These are phyloP conservation scores for Chaetoceros muelleri DNA, from an alignment of 108 stramenopile species.

Conservation along the genomic window DNA sequence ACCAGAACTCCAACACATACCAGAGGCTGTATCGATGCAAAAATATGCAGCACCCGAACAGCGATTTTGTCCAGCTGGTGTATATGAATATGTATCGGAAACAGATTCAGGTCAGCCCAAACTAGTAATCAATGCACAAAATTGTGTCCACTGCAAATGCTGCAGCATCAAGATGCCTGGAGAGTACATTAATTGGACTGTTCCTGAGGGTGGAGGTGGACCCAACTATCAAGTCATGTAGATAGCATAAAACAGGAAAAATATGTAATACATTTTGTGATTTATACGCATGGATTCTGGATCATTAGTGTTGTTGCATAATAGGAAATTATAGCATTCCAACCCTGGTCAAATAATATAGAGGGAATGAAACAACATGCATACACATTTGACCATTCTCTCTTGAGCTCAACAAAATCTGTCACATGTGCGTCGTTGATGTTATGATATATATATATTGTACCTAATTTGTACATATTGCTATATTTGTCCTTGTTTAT, in stretches of 20 bases:
- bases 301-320: too few species aligned
- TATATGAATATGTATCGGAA: constrained; percentile 80
- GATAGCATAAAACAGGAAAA: not conserved
- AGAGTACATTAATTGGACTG: constrained; percentile 98
- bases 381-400: too few species aligned
- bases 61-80: constrained; percentile 95
- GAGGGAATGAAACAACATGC: too few species aligned
- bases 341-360: too few species aligned
- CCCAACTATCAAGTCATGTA: constrained; percentile 97
- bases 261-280: too few species aligned
- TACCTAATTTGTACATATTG: too few species aligned
- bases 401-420: too few species aligned
- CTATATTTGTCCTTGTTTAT: too few species aligned
- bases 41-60: constrained; percentile 92
- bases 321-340: too few species aligned
- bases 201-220: constrained; percentile 98
- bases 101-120: constrained; percentile 14
- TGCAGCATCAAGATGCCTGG: constrained; percentile 98
- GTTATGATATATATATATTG: too few species aligned
- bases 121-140: constrained; percentile 96
- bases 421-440: too few species aligned
- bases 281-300: too few species aligned
- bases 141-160: constrained; percentile 99
- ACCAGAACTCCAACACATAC: constrained; percentile 42
- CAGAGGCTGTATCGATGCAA: constrained; percentile 64